Conservation (phyloP, 371 early-diverging fungal species). For the Mortierella sp. region DNA sequence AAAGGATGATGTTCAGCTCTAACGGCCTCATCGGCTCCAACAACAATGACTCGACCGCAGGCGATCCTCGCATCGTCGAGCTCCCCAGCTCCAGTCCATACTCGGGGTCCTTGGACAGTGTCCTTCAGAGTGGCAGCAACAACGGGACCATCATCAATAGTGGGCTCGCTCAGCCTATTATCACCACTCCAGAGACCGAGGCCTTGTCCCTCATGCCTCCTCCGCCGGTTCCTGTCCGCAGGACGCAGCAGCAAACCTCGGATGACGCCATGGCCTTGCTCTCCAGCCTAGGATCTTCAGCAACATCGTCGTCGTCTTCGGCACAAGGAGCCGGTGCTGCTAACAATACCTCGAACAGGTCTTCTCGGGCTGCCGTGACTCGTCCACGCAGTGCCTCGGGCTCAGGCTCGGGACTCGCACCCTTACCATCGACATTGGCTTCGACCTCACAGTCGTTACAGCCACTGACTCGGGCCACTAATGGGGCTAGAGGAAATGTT, state of each 20-base stretch:
- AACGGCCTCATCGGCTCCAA: constrained; percentile 13
- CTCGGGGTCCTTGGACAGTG: constrained; percentile 2
- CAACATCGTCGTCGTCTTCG: neutral
- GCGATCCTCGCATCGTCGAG: constrained; percentile 33
- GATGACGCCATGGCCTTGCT: constrained; percentile 22
- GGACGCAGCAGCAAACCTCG: constrained; percentile 9
- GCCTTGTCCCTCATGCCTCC: constrained; percentile 13
- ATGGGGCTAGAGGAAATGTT: constrained; percentile 62
- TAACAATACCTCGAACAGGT: neutral
- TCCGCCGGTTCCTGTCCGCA: neutral
- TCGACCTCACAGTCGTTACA: constrained; percentile 26
- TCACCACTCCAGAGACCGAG: constrained; percentile 15
- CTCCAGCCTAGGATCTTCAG: constrained; percentile 8
- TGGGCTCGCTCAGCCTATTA: constrained; percentile 5
- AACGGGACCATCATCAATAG: constrained; percentile 2
- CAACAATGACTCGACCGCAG: constrained; percentile 2
- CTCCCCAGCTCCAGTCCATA: constrained; percentile 22
- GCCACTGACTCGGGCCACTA: constrained; percentile 23
- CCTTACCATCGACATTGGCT: neutral
- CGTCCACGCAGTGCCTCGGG: neutral
- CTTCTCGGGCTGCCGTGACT: constrained; percentile 1
- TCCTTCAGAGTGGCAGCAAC: neutral
- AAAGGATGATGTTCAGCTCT: constrained; percentile 22
- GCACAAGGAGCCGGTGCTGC: constrained; percentile 4
- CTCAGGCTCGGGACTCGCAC: neutral